Evolutionary conservation across 1,284 basidiomycete genomes (phyloP).

Genomic region (Puccinia polysora): DNA sequence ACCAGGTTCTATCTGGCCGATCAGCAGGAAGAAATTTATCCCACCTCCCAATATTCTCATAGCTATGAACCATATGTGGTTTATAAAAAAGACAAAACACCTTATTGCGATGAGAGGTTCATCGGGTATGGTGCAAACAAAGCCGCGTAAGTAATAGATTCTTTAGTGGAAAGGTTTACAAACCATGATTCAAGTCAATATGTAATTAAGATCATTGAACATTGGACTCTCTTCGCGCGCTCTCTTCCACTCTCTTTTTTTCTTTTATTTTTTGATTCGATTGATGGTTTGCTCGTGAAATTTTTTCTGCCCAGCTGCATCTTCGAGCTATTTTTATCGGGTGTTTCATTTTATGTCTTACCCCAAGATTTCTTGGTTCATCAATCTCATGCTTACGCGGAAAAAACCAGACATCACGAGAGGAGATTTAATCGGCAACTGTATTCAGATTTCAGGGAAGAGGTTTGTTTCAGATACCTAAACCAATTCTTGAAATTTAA

Average conservation of each 20-base stretch:
- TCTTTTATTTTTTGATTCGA: not conserved
- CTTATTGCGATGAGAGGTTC: constrained; percentile 83
- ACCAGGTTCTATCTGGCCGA: constrained; percentile 61
- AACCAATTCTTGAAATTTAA: constrained; percentile 48
- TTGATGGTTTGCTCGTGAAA: not conserved
- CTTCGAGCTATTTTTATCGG: constrained; percentile 64
- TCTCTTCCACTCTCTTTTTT: constrained; percentile 12
- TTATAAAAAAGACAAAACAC: constrained; percentile 67
- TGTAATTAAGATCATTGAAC: not conserved
- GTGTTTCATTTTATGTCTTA: constrained; percentile 71
- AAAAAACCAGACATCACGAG: constrained; percentile 65
- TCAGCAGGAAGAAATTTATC: constrained; percentile 65
- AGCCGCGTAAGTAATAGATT: constrained; percentile 44
- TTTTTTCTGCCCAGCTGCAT: constrained; percentile 55
- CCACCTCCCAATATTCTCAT: constrained; percentile 67
- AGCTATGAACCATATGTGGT: constrained; percentile 79
- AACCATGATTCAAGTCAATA: not conserved
- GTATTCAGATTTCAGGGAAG: constrained; percentile 60
- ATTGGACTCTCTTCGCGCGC: no score
- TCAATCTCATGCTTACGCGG: constrained; percentile 74
- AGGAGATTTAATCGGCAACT: constrained; percentile 70
- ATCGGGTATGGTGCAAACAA: constrained; percentile 72
- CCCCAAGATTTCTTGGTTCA: constrained; percentile 79
- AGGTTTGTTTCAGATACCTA: constrained; percentile 52
- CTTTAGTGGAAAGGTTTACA: not conserved